Evolutionary conservation across 345 rosid species (phyloP).

Genomic region (Atalantia buxifolia): DNA sequence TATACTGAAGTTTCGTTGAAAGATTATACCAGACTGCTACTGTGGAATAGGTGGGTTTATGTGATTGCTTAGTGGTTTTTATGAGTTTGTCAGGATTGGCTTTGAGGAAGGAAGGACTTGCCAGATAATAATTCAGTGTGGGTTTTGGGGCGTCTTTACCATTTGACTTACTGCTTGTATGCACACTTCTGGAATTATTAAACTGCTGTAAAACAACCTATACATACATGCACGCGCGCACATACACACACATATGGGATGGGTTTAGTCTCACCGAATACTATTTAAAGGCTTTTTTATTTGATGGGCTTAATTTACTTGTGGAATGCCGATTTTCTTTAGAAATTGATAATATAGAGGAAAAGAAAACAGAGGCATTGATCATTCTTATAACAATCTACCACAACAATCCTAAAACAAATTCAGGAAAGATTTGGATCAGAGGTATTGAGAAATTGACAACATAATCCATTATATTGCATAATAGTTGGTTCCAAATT

Average conservation of each 20-base stretch:
- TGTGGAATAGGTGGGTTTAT: background rate
- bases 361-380: background rate
- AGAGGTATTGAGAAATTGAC: background rate
- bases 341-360: background rate
- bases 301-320: background rate
- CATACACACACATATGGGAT: too few species aligned
- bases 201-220: background rate
- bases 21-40: background rate
- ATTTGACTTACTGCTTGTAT: background rate
- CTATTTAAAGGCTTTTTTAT: background rate
- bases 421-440: background rate
- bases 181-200: background rate
- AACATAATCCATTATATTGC: background rate
- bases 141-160: background rate
- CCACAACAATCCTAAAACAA: background rate
- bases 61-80: background rate
- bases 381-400: background rate
- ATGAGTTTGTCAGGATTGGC: conserved; percentile 10
- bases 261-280: background rate
- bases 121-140: background rate
- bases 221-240: fast-evolving
- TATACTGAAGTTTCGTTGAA: background rate
- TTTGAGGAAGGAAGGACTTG: background rate
- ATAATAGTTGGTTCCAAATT: background rate
- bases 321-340: too few species aligned